Conservation (phyloP, 1,284 basidiomycete species). For the Irpex sp. region DNA sequence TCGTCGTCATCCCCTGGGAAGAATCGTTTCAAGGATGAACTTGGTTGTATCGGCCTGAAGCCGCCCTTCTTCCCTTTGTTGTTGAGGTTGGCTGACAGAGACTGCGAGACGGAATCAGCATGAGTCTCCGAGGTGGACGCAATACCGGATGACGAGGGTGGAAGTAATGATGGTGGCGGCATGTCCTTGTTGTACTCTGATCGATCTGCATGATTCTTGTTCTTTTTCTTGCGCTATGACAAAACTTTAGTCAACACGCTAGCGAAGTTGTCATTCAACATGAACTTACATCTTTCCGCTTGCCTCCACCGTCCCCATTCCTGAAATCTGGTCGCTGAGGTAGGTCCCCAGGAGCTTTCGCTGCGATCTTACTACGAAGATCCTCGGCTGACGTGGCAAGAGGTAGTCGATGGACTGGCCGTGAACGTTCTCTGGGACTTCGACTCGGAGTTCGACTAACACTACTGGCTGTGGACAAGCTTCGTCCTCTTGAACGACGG, state of each 20-base stretch:
- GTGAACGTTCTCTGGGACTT: constrained; percentile 40
- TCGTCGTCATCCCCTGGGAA: constrained; percentile 73
- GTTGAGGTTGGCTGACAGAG: background rate
- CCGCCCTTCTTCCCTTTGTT: constrained; percentile 39
- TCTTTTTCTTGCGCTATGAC: background rate
- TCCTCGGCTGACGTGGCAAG: constrained; percentile 41
- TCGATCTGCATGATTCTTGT: background rate
- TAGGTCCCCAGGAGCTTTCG: background rate
- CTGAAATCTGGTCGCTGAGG: background rate
- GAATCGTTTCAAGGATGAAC: constrained; percentile 63
- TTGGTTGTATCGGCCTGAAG: constrained; percentile 61
- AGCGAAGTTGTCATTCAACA: background rate
- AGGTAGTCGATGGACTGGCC: constrained; percentile 63
- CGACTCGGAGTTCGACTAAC: constrained; percentile 32
- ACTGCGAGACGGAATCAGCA: background rate
- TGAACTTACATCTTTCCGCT: background rate
- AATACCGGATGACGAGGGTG: background rate
- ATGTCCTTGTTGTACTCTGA: constrained; percentile 1
- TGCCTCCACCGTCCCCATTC: constrained; percentile 8
- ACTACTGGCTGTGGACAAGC: constrained; percentile 27
- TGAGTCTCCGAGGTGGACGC: background rate
- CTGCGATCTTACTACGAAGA: constrained; percentile 18
- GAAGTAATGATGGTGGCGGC: constrained; percentile 4
- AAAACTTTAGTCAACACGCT: background rate
- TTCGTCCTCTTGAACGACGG: constrained; percentile 28